Evolutionary conservation across 2,329 filamentous ascomycete genomes (phyloP).

Genomic region (Colletotrichum orbiculare): DNA sequence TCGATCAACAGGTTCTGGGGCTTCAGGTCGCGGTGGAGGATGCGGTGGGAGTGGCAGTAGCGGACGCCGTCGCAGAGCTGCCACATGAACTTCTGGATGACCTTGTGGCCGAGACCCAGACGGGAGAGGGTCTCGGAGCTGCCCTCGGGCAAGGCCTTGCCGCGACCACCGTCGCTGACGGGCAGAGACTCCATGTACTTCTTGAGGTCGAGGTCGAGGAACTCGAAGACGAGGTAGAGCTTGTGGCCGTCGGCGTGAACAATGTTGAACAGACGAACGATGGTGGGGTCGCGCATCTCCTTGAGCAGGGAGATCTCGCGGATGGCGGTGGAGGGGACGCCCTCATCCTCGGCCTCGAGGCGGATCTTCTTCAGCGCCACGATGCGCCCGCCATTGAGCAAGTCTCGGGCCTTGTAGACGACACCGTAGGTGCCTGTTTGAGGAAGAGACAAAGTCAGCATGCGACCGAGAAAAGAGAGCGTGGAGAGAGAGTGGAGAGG

Average conservation of each 20-base stretch:
- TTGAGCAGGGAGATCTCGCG: conserved; percentile 94
- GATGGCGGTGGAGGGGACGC: conserved; percentile 91
- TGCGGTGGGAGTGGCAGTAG: conserved; percentile 89
- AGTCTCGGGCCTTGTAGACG: conserved; percentile 92
- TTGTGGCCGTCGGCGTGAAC: conserved; percentile 96
- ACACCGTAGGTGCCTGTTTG: conserved; percentile 87
- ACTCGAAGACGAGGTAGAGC: conserved; percentile 93
- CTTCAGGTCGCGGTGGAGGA: conserved; percentile 90
- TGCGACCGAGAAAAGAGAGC: background rate
- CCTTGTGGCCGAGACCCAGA: conserved; percentile 79
- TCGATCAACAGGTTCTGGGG: conserved; percentile 91
- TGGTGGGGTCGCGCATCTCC: conserved; percentile 93
- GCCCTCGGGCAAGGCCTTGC: conserved; percentile 85
- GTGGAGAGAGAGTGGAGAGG: conserved; percentile 9
- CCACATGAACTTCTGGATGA: conserved; percentile 94
- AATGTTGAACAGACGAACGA: conserved; percentile 89
- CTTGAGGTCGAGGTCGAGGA: conserved; percentile 90
- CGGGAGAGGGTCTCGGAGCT: conserved; percentile 71
- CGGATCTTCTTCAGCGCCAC: conserved; percentile 96
- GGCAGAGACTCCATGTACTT: conserved; percentile 96
- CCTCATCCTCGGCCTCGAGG: conserved; percentile 94
- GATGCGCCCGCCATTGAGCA: conserved; percentile 83
- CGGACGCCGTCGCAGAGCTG: conserved; percentile 86
- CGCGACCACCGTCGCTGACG: conserved; percentile 84
- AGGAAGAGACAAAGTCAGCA: conserved; percentile 13